These are phyloP conservation scores for Seminavis robusta DNA, from an alignment of 108 stramenopile genomes.

Conservation along the genomic window DNA sequence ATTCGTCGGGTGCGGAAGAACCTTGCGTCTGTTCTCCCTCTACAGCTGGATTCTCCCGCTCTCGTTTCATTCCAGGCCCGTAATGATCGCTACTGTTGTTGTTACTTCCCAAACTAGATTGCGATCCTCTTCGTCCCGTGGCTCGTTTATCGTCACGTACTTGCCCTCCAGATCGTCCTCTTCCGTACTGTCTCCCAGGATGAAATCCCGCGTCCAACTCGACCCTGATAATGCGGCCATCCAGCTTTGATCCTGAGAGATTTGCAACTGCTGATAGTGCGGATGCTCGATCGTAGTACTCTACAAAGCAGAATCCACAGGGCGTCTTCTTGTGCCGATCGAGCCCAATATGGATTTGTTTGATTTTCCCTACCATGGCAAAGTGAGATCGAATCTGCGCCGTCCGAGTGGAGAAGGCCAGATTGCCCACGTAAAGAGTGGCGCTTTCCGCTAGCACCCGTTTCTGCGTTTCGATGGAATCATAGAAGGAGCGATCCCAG, in stretches of 20 bases:
- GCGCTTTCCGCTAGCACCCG: constrained; percentile 54
- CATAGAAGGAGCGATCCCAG: constrained; percentile 85
- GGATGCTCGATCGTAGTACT: constrained; percentile 70
- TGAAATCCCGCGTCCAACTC: constrained; percentile 95
- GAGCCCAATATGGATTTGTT: constrained; percentile 88
- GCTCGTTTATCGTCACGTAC: constrained; percentile 93
- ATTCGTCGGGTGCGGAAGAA: too few species aligned
- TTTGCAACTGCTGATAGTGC: constrained; percentile 68
- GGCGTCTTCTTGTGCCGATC: constrained; percentile 81
- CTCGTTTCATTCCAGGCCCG: too few species aligned
- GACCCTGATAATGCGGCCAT: constrained; percentile 90
- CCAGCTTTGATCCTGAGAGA: constrained; percentile 85
- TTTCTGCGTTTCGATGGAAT: constrained; percentile 67
- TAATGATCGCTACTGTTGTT: too few species aligned
- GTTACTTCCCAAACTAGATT: too few species aligned
- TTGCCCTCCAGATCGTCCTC: constrained; percentile 92
- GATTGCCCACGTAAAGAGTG: constrained; percentile 94
- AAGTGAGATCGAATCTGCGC: constrained; percentile 83
- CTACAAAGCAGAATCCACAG: constrained; percentile 96
- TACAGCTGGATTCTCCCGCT: too few species aligned
- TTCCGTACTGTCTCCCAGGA: constrained; percentile 92
- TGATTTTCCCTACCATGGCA: constrained; percentile 81
- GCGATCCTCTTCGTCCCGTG: too few species aligned
- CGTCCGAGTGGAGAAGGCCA: constrained; percentile 91
- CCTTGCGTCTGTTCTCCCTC: too few species aligned